Base-by-base conservation (phyloP, 2,329 filamentous ascomycete species). In the Zymoseptoria ardabiliae region DNA sequence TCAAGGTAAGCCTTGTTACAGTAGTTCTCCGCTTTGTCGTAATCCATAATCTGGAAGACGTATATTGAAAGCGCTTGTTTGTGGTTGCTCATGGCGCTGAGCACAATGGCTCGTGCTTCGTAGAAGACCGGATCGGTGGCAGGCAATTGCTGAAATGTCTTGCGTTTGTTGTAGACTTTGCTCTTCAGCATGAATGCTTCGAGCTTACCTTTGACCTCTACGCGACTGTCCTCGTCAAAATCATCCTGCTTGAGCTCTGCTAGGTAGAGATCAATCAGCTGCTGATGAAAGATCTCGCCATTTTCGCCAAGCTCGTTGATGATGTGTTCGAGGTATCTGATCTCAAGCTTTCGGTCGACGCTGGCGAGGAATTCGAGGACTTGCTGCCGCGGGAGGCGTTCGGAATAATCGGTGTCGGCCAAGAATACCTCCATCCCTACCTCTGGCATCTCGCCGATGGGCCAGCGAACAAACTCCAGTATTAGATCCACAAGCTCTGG, bases 61-160 rank as follows among this genome's bases (percentile, higher is more conserved):
- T 96, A 99, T 56, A 99, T 96, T 71, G 94, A 89, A n/a, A 99
- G 78, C 0, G 94, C 94, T 75, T 97, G 91, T 71, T 91, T 92
- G 76, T 99, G 92, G 68, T 93, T 88, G 6, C 90, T 91, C 90
- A 97, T 96, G 67, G 94, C 95, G 74, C 90, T 91, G 48, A 97
- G 83, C 20, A 97, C 87, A 51, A 97, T 87, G 6, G 94, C 94
- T 62, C 93, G 86, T 1, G 91, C 86, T 72, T 97, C 93, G 73
- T 89, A 96, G 69, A 97, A 97, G 2, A 84, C 81, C 0, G 91
- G 80, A 72, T 97, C 88, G 68, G 96, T 89, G 60, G 85, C 81
- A 5, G 91, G 90, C 58, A 99, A 84, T 69, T 90, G 81, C 55
- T 82, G 81, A 69, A 96, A 87, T 13, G 91, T 91, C 72, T 70